A percentile compares a stretch with the other conserved stretches of the same genome.
phyloP scores from a whole-genome alignment of 441 rosid genomes.

The Populus hybrid region DNA sequence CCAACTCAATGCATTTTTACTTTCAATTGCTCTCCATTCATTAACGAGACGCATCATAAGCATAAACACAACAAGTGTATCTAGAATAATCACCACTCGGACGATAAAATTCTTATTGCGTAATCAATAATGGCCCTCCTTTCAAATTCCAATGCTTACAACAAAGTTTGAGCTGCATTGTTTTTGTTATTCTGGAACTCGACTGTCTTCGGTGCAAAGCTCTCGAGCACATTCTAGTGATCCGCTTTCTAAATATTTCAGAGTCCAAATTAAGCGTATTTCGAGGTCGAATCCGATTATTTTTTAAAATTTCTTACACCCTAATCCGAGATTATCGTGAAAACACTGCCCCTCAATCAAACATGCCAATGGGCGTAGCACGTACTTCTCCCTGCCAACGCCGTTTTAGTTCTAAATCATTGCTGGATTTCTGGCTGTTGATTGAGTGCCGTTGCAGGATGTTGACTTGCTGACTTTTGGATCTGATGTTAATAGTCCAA shows the following conservation, averaged over 20 bases:
- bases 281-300: neutral
- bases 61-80: neutral
- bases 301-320: neutral
- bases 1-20: neutral
- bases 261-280: neutral
- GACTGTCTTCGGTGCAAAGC: neutral
- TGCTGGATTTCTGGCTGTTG: neutral
- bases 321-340: neutral
- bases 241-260: neutral
- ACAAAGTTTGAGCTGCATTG: neutral
- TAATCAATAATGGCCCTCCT: neutral
- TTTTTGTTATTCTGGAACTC: neutral
- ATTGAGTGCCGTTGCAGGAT: neutral
- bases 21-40: constrained; percentile 4
- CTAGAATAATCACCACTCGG: neutral
- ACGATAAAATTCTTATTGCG: neutral
- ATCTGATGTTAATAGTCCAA: neutral
- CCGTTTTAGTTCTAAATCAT: neutral
- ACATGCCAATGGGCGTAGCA: neutral
- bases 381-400: neutral
- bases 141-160: neutral
- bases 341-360: neutral
- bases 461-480: neutral
- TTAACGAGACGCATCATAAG: neutral
- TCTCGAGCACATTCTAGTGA: neutral